Percentiles rank a stretch among this genome's conserved stretches.
Conservation (phyloP, 2,329 filamentous ascomycete species). For the Eurotiales sp. region DNA sequence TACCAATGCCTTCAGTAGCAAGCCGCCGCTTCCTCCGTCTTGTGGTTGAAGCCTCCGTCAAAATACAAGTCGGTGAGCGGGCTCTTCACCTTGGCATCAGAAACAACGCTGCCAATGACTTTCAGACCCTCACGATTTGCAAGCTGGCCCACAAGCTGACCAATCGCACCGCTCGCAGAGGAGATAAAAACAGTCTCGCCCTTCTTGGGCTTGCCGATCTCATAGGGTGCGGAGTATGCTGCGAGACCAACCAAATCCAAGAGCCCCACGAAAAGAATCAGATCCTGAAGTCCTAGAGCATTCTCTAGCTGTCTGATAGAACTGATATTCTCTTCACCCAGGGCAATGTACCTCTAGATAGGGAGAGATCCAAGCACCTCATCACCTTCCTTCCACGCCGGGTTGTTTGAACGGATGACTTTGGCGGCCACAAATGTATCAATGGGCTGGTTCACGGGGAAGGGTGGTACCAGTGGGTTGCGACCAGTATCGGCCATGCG, state of each 20-base stretch:
- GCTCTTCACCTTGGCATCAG: constrained; percentile 74
- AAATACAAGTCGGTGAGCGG: constrained; percentile 66
- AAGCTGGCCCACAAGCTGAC: constrained; percentile 78
- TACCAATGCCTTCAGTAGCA: constrained; percentile 72
- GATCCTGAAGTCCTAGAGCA: no score
- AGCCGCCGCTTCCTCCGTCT: constrained; percentile 74
- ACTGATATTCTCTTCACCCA: no score
- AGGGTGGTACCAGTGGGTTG: no score
- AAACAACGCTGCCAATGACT: constrained; percentile 78
- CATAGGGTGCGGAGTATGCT: constrained; percentile 69
- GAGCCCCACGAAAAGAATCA: constrained; percentile 64
- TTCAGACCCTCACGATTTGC: constrained; percentile 75
- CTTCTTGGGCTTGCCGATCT: constrained; percentile 69
- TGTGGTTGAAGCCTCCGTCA: constrained; percentile 80
- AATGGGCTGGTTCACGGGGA: no score
- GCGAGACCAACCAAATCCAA: constrained; percentile 76
- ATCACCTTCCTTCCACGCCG: no score
- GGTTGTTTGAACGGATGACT: no score
- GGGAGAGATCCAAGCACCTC: no score
- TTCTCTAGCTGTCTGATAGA: no score
- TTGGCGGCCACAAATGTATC: no score
- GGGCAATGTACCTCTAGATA: no score
- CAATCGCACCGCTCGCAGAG: constrained; percentile 75
- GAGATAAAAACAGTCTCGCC: constrained; percentile 79
- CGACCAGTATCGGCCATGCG: no score